Conservation (phyloP, 1,139 yeast genomes). For the Saccharomycopsis phalli region DNA sequence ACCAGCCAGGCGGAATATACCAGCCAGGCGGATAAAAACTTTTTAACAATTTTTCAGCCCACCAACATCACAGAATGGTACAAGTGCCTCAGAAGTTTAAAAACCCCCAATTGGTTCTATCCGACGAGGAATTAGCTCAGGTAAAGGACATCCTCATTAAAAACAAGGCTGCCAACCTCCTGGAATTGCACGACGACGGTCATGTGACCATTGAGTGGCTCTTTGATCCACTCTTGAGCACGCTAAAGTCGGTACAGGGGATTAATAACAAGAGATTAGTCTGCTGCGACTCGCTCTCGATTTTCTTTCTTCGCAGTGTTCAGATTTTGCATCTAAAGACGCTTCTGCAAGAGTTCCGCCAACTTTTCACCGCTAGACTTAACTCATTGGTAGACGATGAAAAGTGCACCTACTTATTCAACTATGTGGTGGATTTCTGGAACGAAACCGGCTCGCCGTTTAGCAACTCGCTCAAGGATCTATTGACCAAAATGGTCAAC, state of each 20-base stretch:
- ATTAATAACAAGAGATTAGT: slow-evolving; percentile 29
- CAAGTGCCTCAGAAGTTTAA: slow-evolving; percentile 6
- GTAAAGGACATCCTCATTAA: slow-evolving; percentile 21
- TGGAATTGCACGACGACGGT: neutral
- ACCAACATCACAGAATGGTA: neutral
- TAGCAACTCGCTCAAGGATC: slow-evolving; percentile 55
- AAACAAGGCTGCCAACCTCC: slow-evolving; percentile 17
- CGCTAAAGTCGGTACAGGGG: slow-evolving; percentile 23
- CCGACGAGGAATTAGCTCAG: slow-evolving; percentile 5
- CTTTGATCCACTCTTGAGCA: slow-evolving; percentile 21
- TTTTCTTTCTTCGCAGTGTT: slow-evolving; percentile 52
- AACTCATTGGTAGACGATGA: slow-evolving; percentile 22
- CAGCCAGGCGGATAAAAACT: neutral
- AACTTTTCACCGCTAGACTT: slow-evolving; percentile 22
- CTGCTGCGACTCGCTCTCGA: slow-evolving; percentile 51
- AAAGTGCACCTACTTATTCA: slow-evolving; percentile 35
- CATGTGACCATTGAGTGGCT: slow-evolving; percentile 9
- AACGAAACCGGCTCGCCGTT: slow-evolving; percentile 64
- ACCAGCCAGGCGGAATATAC: neutral
- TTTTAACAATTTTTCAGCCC: neutral
- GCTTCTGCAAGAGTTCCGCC: slow-evolving; percentile 4
- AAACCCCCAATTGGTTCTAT: slow-evolving; percentile 4
- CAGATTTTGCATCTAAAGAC: slow-evolving; percentile 27
- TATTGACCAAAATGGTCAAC: slow-evolving; percentile 44
- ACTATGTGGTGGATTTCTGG: slow-evolving; percentile 58